These are phyloP conservation scores for Pichia sp. DNA, from an alignment of 1,139 yeast genomes.

Conservation along the genomic window DNA sequence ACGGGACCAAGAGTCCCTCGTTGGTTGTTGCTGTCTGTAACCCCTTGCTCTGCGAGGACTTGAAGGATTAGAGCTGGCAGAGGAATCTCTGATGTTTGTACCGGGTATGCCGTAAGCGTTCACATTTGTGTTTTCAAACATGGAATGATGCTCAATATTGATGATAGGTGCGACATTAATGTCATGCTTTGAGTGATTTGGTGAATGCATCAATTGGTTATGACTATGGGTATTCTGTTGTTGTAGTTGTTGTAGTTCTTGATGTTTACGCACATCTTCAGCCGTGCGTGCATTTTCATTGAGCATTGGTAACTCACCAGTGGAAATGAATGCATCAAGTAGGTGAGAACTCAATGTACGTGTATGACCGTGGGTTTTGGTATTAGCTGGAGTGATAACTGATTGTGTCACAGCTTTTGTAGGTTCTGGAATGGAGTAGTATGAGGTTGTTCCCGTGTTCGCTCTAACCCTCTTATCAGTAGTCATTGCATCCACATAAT, in stretches of 20 bases:
- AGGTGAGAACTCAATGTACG: slow-evolving; percentile 19
- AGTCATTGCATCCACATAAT: background rate
- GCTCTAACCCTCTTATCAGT: background rate
- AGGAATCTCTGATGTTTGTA: slow-evolving; percentile 7
- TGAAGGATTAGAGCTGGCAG: slow-evolving; percentile 3
- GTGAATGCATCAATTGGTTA: too few species aligned
- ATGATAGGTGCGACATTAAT: background rate
- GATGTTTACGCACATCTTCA: too few species aligned
- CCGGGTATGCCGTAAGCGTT: slow-evolving; percentile 10
- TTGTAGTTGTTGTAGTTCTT: too few species aligned
- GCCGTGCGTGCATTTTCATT: background rate
- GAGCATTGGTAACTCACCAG: slow-evolving; percentile 21
- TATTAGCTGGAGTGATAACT: slow-evolving; percentile 3
- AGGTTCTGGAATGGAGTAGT: slow-evolving; percentile 12
- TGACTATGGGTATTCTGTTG: too few species aligned
- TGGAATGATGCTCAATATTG: slow-evolving; percentile 10
- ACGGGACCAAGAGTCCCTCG: background rate
- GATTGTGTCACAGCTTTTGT: slow-evolving; percentile 9
- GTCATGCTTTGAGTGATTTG: background rate
- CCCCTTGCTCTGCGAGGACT: slow-evolving; percentile 7
- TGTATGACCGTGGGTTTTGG: slow-evolving; percentile 15
- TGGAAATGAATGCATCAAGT: slow-evolving; percentile 23
- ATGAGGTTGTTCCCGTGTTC: slow-evolving; percentile 1
- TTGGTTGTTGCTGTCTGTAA: slow-evolving; percentile 1
- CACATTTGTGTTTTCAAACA: slow-evolving; percentile 9